A percentile compares a stretch with the other conserved stretches of the same genome.
Evolutionary conservation across 495 filamentous ascomycete species (phyloP).

Genomic region (Annulohypoxylon nitens): DNA sequence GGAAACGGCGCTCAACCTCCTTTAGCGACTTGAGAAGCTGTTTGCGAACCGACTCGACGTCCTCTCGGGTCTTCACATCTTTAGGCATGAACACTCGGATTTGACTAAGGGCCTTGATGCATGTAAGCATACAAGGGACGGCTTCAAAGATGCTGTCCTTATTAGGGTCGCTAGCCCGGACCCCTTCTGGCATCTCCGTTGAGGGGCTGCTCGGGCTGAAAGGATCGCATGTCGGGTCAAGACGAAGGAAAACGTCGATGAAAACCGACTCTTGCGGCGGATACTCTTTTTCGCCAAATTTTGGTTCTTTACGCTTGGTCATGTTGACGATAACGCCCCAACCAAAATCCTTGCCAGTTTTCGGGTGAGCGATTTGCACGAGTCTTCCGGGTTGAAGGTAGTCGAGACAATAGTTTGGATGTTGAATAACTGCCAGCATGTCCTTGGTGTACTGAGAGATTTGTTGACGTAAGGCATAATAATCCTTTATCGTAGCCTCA

Average conservation of each 20-base stretch:
- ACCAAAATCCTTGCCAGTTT: conserved; percentile 79
- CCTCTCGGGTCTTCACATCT: conserved; percentile 71
- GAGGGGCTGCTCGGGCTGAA: conserved; percentile 48
- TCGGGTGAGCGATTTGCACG: conserved; percentile 82
- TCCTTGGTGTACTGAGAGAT: conserved; percentile 85
- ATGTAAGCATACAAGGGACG: conserved; percentile 86
- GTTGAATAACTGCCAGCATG: conserved; percentile 87
- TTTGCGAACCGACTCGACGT: conserved; percentile 71
- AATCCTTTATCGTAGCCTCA: conserved; percentile 89
- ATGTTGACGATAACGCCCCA: conserved; percentile 90
- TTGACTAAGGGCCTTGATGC: conserved; percentile 81
- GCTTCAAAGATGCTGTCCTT: conserved; percentile 73
- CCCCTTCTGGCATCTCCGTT: conserved; percentile 53
- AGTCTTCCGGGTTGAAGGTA: conserved; percentile 86
- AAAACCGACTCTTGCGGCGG: conserved; percentile 79
- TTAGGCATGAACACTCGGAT: conserved; percentile 83
- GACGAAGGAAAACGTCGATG: conserved; percentile 82
- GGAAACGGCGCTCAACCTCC: conserved; percentile 85
- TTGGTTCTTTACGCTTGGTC: conserved; percentile 69
- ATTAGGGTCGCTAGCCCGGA: conserved; percentile 61
- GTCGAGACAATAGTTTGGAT: conserved; percentile 83
- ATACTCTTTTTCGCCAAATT: conserved; percentile 71
- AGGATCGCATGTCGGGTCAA: conserved; percentile 59
- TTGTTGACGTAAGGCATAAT: conserved; percentile 87
- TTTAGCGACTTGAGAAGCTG: conserved; percentile 69